phyloP scores from a whole-genome alignment of 1,139 yeast genomes.

The Scheffersomyces illinoinensis region DNA sequence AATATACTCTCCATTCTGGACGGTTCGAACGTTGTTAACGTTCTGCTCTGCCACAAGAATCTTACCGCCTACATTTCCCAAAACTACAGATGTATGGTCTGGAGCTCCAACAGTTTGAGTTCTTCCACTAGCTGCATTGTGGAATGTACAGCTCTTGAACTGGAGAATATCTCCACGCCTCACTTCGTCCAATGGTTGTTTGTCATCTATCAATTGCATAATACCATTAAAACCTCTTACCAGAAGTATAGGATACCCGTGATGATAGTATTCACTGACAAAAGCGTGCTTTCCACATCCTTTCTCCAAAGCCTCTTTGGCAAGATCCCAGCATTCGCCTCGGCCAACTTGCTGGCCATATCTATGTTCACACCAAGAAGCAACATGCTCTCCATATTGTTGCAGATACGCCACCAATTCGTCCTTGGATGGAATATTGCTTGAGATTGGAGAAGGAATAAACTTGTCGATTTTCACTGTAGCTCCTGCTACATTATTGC shows the following conservation, averaged over 20 bases:
- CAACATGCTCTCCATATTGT: slow-evolving; percentile 55
- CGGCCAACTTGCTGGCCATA: slow-evolving; percentile 59
- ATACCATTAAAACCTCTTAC: slow-evolving; percentile 27
- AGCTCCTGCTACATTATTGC: slow-evolving; percentile 19
- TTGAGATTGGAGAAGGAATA: slow-evolving; percentile 50
- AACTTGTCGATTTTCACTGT: slow-evolving; percentile 34
- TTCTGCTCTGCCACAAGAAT: slow-evolving; percentile 62
- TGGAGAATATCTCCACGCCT: slow-evolving; percentile 47
- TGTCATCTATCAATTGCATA: slow-evolving; percentile 15
- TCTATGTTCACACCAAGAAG: slow-evolving; percentile 62
- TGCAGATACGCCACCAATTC: slow-evolving; percentile 43
- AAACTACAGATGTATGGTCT: slow-evolving; percentile 66
- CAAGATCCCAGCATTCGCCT: slow-evolving; percentile 83
- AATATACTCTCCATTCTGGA: slow-evolving; percentile 45
- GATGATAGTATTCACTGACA: slow-evolving; percentile 53
- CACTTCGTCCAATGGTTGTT: slow-evolving; percentile 33
- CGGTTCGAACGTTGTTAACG: slow-evolving; percentile 51
- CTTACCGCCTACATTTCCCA: slow-evolving; percentile 30
- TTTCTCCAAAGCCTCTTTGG: slow-evolving; percentile 58
- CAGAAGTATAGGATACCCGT: slow-evolving; percentile 58
- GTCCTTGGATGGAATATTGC: slow-evolving; percentile 32
- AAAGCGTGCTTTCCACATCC: slow-evolving; percentile 67
- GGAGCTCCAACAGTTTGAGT: slow-evolving; percentile 55
- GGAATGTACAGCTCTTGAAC: slow-evolving; percentile 45
- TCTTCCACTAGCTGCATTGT: slow-evolving; percentile 25